These are phyloP conservation scores for Buxus sempervirens DNA, from an alignment of 164 flowering plant genomes.

Conservation along the genomic window DNA sequence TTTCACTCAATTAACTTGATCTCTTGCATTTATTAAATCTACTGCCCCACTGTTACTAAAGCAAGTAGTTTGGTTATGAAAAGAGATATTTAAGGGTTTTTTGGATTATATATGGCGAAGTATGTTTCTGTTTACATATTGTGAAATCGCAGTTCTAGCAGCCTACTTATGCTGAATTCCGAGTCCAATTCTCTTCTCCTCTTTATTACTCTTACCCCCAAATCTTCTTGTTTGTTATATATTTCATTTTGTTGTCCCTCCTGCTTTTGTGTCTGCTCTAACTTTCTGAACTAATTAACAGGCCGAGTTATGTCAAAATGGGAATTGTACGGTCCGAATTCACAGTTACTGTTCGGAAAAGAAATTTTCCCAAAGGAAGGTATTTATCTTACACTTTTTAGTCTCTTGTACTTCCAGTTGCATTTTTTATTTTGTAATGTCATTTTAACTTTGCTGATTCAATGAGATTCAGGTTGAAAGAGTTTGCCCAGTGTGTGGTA, in stretches of 20 bases:
- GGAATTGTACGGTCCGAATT: constrained; percentile 58
- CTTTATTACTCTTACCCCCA: too few relatives aligned
- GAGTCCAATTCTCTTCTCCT: too few relatives aligned
- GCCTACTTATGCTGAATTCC: too few relatives aligned
- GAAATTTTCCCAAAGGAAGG: constrained; percentile 55
- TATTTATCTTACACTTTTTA: constrained; percentile 15
- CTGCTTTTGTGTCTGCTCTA: not conserved
- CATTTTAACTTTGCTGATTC: not conserved
- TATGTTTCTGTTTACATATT: too few relatives aligned
- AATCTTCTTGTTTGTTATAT: not conserved
- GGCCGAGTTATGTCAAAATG: constrained; percentile 61
- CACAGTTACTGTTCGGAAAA: constrained; percentile 66
- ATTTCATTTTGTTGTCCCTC: not conserved
- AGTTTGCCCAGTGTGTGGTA: constrained; percentile 70
- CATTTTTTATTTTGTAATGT: not conserved
- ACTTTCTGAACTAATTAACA: constrained; percentile 15
- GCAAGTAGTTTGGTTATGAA: too few relatives aligned
- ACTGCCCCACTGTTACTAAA: too few relatives aligned
- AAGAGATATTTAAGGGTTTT: too few relatives aligned
- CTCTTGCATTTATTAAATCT: too few relatives aligned
- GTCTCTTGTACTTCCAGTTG: not conserved
- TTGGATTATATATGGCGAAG: too few relatives aligned
- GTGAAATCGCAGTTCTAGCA: too few relatives aligned
- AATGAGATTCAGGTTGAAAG: constrained; percentile 39
- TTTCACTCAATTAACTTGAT: too few relatives aligned